Evolutionary conservation across 2,329 filamentous ascomycete species (phyloP), one percentile per base, ranked within the genome.

Genomic region (Clarireedia monteithiana): DNA sequence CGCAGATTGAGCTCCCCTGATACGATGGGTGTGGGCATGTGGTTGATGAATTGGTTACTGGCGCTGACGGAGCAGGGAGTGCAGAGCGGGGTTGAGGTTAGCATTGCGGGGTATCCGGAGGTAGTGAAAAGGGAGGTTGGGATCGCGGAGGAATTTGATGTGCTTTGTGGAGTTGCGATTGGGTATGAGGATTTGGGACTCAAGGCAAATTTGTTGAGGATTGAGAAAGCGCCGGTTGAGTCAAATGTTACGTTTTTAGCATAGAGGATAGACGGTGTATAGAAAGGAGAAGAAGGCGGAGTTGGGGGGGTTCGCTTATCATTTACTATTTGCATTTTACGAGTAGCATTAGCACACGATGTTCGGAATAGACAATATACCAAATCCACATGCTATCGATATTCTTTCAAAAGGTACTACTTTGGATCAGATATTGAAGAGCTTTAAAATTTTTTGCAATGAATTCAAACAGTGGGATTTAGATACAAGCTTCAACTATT

Each of bases 61-160:
- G 46, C 53, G 5, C 53, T 55, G 6, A 55, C 46, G 15, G 53
- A 50, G 12, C 36, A 48, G 20, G 53, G 53, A 12, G 46, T 55
- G 7, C 27, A 17, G 15, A 44, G 26, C 15, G 46, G 34, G 23
- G 53, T 55, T 17, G 36, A 55, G 24, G 10, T 55, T 34, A 50
- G 53, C 36, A 17, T 44, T 15, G 40, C 46, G 12, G 38, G 53
- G 6, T 50, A 50, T 44, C 53, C 53, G 6, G 53, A 20, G 4
- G 12, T 50, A 4, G 3, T 50, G 38, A 50, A 46, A 10, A 36
- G 10, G 2, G 53, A 55, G 20, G 50, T 46, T 24, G 38, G 26
- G 4, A 55, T 55, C 20, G 14, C 17, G 23, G 47, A 55, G 24
- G 38, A 50, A 23, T 12, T 50, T 2, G 53, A 50, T 26, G 50